Conservation (phyloP, 441 rosid genomes). For the Codiaeum variegatum region DNA sequence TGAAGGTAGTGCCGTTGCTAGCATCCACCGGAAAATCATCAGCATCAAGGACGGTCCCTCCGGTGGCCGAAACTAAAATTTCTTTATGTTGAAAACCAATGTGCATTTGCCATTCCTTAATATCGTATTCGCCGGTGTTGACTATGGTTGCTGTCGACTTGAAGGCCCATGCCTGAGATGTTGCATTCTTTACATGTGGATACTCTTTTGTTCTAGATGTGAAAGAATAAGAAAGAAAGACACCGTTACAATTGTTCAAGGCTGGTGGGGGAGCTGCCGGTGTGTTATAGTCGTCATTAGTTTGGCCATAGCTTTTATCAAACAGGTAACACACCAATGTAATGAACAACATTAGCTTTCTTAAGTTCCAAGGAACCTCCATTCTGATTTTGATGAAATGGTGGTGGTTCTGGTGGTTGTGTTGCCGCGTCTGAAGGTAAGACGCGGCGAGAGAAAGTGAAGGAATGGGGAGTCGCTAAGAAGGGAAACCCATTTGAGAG, state of each 20-base stretch:
- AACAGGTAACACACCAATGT: constrained; percentile 4
- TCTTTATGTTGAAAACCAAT: constrained; percentile 66
- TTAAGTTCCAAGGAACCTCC: constrained; percentile 27
- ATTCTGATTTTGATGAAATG: constrained; percentile 16
- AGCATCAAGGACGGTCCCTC: constrained; percentile 41
- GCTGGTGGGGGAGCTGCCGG: constrained; percentile 48
- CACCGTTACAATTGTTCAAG: constrained; percentile 51
- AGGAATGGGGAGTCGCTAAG: constrained; percentile 19
- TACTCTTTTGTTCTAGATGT: constrained; percentile 43
- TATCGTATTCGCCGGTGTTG: constrained; percentile 59
- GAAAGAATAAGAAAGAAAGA: constrained; percentile 57
- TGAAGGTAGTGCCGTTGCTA: constrained; percentile 50
- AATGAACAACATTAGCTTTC: constrained; percentile 11
- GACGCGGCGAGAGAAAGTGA: constrained; percentile 27
- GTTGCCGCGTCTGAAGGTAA: constrained; percentile 23
- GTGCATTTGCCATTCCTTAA: constrained; percentile 68
- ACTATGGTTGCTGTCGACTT: constrained; percentile 55
- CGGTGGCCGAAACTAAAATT: constrained; percentile 55
- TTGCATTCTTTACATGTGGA: constrained; percentile 52
- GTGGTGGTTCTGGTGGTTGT: not conserved
- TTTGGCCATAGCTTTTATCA: constrained; percentile 36
- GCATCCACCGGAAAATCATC: constrained; percentile 46
- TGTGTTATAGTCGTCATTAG: constrained; percentile 23
- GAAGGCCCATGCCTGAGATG: constrained; percentile 84
- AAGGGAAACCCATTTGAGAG: constrained; percentile 28